A percentile compares a stretch with the other conserved stretches of the same genome.
Conservation (phyloP, 1,284 basidiomycete genomes). For the Exsudoporus floridanus region DNA sequence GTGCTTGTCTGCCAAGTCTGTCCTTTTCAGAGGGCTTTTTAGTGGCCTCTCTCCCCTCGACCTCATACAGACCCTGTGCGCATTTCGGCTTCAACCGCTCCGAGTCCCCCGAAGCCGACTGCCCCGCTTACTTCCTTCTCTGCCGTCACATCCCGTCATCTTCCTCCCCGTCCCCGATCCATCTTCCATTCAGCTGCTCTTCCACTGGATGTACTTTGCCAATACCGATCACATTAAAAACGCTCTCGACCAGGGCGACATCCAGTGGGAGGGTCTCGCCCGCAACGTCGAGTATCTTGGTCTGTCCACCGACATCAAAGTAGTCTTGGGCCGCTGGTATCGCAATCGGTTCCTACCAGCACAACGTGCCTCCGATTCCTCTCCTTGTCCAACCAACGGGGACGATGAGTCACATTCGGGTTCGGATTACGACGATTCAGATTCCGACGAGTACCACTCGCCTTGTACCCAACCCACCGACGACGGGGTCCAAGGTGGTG, state of each 20-base stretch:
- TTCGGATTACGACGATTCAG: conserved; percentile 24
- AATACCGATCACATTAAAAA: conserved; percentile 57
- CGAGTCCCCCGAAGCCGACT: conserved; percentile 49
- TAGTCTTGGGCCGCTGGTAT: conserved; percentile 68
- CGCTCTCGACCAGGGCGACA: conserved; percentile 54
- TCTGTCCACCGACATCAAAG: conserved; percentile 63
- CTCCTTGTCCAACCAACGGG: conserved; percentile 10
- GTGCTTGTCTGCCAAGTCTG: conserved; percentile 71
- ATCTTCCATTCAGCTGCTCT: conserved; percentile 63
- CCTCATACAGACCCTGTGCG: conserved; percentile 41
- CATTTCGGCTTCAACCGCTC: conserved; percentile 26
- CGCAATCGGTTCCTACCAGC: conserved; percentile 49
- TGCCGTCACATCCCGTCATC: conserved; percentile 60
- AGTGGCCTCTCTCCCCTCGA: conserved; percentile 62
- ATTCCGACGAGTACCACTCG: conserved; percentile 30
- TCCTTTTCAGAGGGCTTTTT: conserved; percentile 64
- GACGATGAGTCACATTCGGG: conserved; percentile 29
- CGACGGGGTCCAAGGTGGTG: conserved; percentile 21
- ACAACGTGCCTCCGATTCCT: conserved; percentile 16
- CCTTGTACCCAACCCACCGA: conserved; percentile 25
- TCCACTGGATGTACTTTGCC: conserved; percentile 81
- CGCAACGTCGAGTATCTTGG: conserved; percentile 79
- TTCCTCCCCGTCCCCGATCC: conserved; percentile 79
- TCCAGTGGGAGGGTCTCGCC: conserved; percentile 78
- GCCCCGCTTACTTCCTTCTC: conserved; percentile 64